Evolutionary conservation across 2,329 filamentous ascomycete genomes (phyloP), one percentile per base, ranked within the genome.

Genomic region (Claviceps lovelessii): DNA sequence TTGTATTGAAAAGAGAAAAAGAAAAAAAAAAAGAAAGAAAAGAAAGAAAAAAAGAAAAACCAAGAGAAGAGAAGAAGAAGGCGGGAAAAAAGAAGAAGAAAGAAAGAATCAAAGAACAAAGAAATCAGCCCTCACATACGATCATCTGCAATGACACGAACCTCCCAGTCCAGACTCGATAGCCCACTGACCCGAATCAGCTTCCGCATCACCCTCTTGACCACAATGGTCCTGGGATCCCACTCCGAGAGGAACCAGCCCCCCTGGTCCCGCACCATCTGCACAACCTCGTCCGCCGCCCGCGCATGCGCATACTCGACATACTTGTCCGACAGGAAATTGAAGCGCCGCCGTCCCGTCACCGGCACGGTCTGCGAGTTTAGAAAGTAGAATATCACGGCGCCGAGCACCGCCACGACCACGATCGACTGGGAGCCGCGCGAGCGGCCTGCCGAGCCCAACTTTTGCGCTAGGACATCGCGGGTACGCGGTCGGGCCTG

Each of bases 301-400:
- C 60, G 58, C 31, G 59, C 54, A 47, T 67, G 60, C 23, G 62
- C 57, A 55, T 76, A 69, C 58, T 76, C 70, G 61, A 83, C 81
- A 63, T 81, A 73, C 55, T 74, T 66, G 51, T 77, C 74, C 53
- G 88, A 81, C 6, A 73, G 67, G 28, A 73, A 72, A 67, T 90
- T 90, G 76, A 91, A 91, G 41, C 87, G 78, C 61, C 75, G 74
- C 9, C 88, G 79, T 0, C 85, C 84, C 5, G 82, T 85, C 7
- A 89, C 77, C 2, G 86, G 86, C 15, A 90, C 86, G 37, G 77
- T 78, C 67, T 91, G 84, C 46, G 87, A 72, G 64, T 90, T 85
- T 64, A 71, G 75, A 54, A 82, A 72, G 71, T 89, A 90, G 65
- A 89, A 82, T 9, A 65, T 64, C 1, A 74, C 62, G 4, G 76